Percentiles rank a stretch among this genome's conserved stretches.
phyloP scores from a whole-genome alignment of 495 filamentous ascomycete genomes.

The Talaromyces liani region DNA sequence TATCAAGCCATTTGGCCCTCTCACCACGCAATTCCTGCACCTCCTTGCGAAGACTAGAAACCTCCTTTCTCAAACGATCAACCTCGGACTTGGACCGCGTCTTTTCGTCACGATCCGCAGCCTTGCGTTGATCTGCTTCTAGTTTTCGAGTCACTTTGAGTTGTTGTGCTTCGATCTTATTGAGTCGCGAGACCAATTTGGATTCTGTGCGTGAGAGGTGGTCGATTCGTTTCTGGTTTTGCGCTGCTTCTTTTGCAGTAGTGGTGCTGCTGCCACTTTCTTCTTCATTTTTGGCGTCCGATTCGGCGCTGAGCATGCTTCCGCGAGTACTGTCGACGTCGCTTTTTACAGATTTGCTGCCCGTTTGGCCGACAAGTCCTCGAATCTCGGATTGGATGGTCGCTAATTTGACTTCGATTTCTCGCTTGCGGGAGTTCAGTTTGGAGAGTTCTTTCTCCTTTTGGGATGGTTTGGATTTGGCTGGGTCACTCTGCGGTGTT shows the following conservation, averaged over 20 bases:
- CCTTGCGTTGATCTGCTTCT: conserved; percentile 40
- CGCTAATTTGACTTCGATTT: conserved; percentile 62
- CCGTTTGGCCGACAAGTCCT: conserved; percentile 29
- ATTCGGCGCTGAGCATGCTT: conserved; percentile 11
- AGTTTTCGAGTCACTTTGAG: conserved; percentile 36
- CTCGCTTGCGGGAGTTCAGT: conserved; percentile 60
- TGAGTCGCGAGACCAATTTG: conserved; percentile 30
- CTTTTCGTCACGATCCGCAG: conserved; percentile 56
- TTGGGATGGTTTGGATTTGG: conserved; percentile 25
- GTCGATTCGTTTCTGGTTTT: conserved; percentile 13
- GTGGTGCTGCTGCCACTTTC: background rate
- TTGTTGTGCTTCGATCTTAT: conserved; percentile 32
- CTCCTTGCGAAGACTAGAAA: conserved; percentile 45
- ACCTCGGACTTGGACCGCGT: conserved; percentile 31
- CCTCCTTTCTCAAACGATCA: conserved; percentile 48
- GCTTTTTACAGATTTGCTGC: conserved; percentile 35
- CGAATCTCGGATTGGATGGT: conserved; percentile 34
- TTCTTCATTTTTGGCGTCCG: conserved; percentile 6
- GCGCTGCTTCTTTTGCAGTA: background rate
- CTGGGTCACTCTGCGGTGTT: background rate
- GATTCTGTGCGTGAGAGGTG: conserved; percentile 27
- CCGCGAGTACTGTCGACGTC: conserved; percentile 21
- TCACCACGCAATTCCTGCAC: conserved; percentile 50
- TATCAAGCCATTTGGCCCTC: conserved; percentile 52
- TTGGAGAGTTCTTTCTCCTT: conserved; percentile 71